Percentiles rank a stretch among this genome's conserved stretches.
Evolutionary conservation across 192 early-diverging fungal species (phyloP).

Genomic region (Coemansia sp.): DNA sequence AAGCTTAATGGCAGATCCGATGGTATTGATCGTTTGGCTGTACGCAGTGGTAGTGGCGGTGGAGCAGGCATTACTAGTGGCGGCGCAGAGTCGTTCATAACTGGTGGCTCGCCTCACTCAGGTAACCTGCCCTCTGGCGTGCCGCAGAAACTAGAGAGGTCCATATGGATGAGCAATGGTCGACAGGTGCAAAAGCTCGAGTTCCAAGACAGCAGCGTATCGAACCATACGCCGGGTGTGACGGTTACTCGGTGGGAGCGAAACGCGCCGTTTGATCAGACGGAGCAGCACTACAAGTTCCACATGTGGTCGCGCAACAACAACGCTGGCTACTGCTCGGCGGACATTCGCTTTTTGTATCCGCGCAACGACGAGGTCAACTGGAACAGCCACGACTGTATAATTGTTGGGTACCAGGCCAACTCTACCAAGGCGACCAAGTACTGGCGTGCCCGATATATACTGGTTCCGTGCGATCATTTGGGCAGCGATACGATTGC

Average conservation of each 20-base stretch:
- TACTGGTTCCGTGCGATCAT: conserved; percentile 80
- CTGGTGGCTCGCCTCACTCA: conserved; percentile 7
- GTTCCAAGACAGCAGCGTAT: conserved; percentile 58
- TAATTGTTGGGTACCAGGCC: conserved; percentile 85
- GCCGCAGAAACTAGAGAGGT: conserved; percentile 20
- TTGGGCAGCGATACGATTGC: conserved; percentile 57
- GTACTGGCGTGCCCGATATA: conserved; percentile 89
- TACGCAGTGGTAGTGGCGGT: conserved; percentile 9
- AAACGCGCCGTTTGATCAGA: conserved; percentile 60
- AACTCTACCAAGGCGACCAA: conserved; percentile 72
- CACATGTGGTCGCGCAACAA: conserved; percentile 82
- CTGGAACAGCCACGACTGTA: conserved; percentile 93
- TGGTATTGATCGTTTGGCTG: neutral
- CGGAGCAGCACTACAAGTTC: conserved; percentile 70
- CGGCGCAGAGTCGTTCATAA: conserved; percentile 3
- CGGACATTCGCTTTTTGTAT: conserved; percentile 70
- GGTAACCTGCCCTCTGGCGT: conserved; percentile 10
- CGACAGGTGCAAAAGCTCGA: conserved; percentile 85
- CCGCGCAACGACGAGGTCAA: conserved; percentile 74
- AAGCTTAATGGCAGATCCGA: conserved; percentile 16
- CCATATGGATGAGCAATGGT: conserved; percentile 83
- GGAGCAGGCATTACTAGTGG: neutral
- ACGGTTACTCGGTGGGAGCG: conserved; percentile 76
- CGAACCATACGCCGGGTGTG: conserved; percentile 78
- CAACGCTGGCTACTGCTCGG: conserved; percentile 59